A percentile compares a stretch with the other conserved stretches of the same genome.
Evolutionary conservation across 169 alveolate species (phyloP).

Genomic region (Babesia gibsoni): DNA sequence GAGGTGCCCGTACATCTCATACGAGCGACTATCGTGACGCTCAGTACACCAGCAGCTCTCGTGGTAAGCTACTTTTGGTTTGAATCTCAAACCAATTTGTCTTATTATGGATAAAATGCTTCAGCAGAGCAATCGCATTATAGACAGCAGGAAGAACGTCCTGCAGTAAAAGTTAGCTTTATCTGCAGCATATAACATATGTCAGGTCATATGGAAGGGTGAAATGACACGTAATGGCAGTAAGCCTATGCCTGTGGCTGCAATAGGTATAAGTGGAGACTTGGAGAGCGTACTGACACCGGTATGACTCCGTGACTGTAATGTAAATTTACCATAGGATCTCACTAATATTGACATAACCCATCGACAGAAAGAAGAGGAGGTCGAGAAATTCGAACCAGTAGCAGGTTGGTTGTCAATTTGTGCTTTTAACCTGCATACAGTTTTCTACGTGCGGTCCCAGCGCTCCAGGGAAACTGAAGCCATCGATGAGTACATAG

Average conservation of each 20-base stretch:
- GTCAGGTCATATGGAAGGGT: constrained; percentile 44
- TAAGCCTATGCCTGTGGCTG: constrained; percentile 41
- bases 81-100: too few species aligned
- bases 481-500: constrained; percentile 48
- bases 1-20: too few species aligned
- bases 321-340: background rate
- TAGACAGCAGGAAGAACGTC: background rate
- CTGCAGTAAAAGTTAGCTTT: background rate
- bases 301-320: background rate
- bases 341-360: constrained; percentile 47
- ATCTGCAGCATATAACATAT: background rate
- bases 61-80: too few species aligned
- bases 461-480: constrained; percentile 3
- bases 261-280: constrained; percentile 31
- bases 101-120: too few species aligned
- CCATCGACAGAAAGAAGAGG: constrained; percentile 61
- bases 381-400: constrained; percentile 49
- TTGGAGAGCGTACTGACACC: background rate
- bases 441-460: constrained; percentile 45
- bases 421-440: background rate
- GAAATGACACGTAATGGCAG: constrained; percentile 53
- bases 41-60: too few species aligned
- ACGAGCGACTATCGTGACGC: too few species aligned
- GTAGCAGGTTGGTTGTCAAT: constrained; percentile 27
- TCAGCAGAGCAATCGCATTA: background rate